Evolutionary conservation across 306 rosid genomes (phyloP), one percentile per base, ranked within the genome.

Genomic region (Arachis stenosperma): DNA sequence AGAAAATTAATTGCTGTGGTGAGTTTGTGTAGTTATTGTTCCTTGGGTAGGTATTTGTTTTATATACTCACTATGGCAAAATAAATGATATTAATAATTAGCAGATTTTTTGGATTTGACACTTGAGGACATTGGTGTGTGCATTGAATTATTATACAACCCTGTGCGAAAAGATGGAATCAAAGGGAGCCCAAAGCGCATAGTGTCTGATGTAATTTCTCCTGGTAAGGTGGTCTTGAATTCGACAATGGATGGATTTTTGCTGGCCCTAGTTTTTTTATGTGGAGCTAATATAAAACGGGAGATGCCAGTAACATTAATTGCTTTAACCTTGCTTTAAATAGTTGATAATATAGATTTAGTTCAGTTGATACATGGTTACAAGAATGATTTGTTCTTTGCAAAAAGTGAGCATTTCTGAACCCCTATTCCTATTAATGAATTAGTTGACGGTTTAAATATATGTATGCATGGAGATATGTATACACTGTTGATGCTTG

Each of bases 111-210:
- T 85, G 81, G 90, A 94, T 84, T 86, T 94, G 88, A 88, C 89
- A 22, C 84, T 94, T 75, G 89, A 83, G 17, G 98, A 94, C 69
- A 93, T 94, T 67, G 97, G 95, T 69, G 77, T 75, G 9, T 77
- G 74, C 81, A 82, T 94, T 80, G 93, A 94, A 73, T 85, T 94
- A 66, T 83, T 94, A 61, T 94, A 87, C 73, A 90, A 88, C 51
- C 97, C 99, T 9, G 81, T 90, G 42, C 89, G 99, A 56, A 78
- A 81, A 56, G 98, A 91, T 82, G 99, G 97, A 83, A 75, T 17
- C 41, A 82, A 77, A 82, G 99, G 99, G 76, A 84, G 27, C 69
- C 87, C 89, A 44, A 86, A 77, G 81, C 80, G 84, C 67, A 60
- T 90, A 62, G 66, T 78, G 51, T 84, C 99, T 44, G 87, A 80